phyloP scores from a whole-genome alignment of 768 basidiomycete genomes.

The Lactarius hengduanensis region DNA sequence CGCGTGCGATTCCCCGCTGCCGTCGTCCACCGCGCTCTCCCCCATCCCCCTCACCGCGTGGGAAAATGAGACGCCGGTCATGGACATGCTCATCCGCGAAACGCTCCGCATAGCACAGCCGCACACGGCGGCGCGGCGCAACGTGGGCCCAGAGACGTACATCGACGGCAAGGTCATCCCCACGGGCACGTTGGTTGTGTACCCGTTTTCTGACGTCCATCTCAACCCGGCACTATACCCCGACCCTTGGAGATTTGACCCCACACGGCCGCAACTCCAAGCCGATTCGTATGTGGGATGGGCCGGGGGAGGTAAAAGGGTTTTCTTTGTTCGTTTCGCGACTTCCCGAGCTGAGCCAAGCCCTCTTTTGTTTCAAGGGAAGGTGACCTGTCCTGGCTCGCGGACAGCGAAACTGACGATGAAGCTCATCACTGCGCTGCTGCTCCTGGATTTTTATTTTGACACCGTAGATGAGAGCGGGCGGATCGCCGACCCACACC shows the following conservation, averaged over 20 bases:
- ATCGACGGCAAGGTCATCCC: conserved; percentile 70
- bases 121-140: conserved; percentile 77
- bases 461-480: conserved; percentile 55
- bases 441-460: conserved; percentile 63
- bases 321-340: conserved; percentile 28
- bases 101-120: conserved; percentile 78
- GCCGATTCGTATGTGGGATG: conserved; percentile 69
- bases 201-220: conserved; percentile 80
- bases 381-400: conserved; percentile 67
- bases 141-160: conserved; percentile 67
- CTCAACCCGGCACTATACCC: conserved; percentile 69
- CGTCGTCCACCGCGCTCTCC: conserved; percentile 48
- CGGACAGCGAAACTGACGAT: conserved; percentile 75
- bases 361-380: conserved; percentile 44
- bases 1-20: conserved; percentile 27
- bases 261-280: conserved; percentile 44
- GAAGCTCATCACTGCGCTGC: conserved; percentile 66
- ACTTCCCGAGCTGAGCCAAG: conserved; percentile 20
- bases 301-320: conserved; percentile 68
- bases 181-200: conserved; percentile 71
- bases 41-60: conserved; percentile 65
- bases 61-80: conserved; percentile 66
- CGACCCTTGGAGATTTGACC: conserved; percentile 78
- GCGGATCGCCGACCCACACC: conserved; percentile 43
- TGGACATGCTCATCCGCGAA: conserved; percentile 73